phyloP scores from a whole-genome alignment of 139 green algal genomes.

The Coccomyxa sp. region DNA sequence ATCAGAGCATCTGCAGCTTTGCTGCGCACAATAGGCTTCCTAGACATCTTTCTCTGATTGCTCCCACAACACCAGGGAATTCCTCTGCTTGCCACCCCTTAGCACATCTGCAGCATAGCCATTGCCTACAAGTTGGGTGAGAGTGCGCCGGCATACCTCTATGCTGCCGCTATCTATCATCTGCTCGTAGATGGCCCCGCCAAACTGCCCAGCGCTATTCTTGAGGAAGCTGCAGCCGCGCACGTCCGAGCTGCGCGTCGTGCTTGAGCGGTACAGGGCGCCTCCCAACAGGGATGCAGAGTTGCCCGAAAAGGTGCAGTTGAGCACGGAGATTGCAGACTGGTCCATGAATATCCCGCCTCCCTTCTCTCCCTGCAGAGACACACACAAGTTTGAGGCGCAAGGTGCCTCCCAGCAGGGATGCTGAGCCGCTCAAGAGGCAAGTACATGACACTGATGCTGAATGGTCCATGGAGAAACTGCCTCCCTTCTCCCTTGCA shows the following conservation, averaged over 20 bases:
- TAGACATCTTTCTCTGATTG: background rate
- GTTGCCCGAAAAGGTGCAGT: background rate
- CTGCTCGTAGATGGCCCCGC: background rate
- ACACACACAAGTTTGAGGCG: background rate
- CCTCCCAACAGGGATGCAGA: background rate
- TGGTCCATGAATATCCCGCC: background rate
- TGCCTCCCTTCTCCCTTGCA: background rate
- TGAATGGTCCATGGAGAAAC: background rate
- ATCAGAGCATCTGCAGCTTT: background rate
- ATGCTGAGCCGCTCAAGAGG: background rate
- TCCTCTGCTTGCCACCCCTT: background rate
- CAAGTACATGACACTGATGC: background rate
- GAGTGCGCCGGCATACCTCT: background rate
- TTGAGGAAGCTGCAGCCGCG: background rate
- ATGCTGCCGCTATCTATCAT: background rate
- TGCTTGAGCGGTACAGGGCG: background rate
- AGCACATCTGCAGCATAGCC: background rate
- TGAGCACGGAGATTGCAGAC: background rate
- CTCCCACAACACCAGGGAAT: background rate
- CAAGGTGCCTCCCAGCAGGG: background rate
- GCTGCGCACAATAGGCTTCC: background rate
- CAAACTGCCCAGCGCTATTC: background rate
- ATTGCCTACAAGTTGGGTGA: background rate
- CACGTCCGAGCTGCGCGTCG: background rate
- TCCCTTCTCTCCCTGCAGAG: background rate